Evolutionary conservation across 257 asterid species (phyloP).

Genomic region (Solanum sitiens): DNA sequence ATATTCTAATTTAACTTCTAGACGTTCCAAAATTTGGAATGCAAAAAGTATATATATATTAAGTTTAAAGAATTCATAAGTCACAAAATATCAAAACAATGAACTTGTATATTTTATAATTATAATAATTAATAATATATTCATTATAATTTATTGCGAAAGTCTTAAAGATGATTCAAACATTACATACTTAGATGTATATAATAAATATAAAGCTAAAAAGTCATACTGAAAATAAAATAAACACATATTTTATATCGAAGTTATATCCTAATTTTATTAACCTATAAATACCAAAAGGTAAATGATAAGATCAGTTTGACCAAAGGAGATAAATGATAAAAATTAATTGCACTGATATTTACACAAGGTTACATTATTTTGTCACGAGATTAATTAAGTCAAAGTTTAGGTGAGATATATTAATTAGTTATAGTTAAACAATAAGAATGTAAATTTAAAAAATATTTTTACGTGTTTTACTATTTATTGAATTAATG

Average conservation of each 20-base stretch:
- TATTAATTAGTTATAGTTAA: neutral
- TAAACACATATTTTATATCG: neutral
- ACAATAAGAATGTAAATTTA: neutral
- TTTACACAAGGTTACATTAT: neutral
- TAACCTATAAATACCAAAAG: neutral
- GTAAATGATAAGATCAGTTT: neutral
- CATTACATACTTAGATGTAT: neutral
- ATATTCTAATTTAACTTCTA: neutral
- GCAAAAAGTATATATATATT: neutral
- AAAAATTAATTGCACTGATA: neutral
- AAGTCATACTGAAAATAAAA: accelerated
- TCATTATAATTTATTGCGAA: accelerated
- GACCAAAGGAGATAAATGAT: neutral
- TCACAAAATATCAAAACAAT: neutral
- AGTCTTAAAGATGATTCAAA: neutral
- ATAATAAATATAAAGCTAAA: neutral
- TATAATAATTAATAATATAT: neutral
- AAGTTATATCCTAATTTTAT: neutral
- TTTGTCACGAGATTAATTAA: neutral
- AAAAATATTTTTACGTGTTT: neutral
- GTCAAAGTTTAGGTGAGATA: neutral
- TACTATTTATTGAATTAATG: neutral
- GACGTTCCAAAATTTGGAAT: neutral
- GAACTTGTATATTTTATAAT: neutral
- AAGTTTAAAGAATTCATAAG: neutral